Conservation (phyloP, 2,329 filamentous ascomycete species). For the Diaporthe citriasiana region DNA sequence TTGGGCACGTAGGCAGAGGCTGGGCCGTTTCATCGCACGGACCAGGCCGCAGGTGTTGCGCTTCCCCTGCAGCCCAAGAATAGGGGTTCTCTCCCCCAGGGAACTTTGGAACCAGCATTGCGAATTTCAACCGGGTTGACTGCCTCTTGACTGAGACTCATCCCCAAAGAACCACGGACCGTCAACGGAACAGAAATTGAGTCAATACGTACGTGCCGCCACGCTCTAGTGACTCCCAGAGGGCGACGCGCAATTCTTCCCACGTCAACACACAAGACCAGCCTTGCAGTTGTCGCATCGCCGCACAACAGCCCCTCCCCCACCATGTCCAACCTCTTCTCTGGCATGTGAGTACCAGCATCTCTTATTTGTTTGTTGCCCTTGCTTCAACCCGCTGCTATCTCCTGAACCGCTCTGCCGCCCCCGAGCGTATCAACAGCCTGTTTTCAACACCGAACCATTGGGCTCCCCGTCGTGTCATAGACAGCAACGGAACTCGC, state of each 20-base stretch:
- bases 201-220: slow-evolving; percentile 12
- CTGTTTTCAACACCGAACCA: background rate
- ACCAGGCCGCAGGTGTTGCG: slow-evolving; percentile 11
- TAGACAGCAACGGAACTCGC: slow-evolving; percentile 14
- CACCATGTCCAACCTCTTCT: slow-evolving; percentile 73
- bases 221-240: background rate
- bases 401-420: background rate
- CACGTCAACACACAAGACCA: slow-evolving; percentile 42
- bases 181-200: slow-evolving; percentile 11
- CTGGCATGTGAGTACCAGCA: slow-evolving; percentile 68
- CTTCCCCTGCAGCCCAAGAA: slow-evolving; percentile 37
- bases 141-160: slow-evolving; percentile 9
- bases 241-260: slow-evolving; percentile 21
- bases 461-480: background rate
- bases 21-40: slow-evolving; percentile 29
- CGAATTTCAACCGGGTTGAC: slow-evolving; percentile 26
- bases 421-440: background rate
- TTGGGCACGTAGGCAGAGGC: slow-evolving; percentile 3
- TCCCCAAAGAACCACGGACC: slow-evolving; percentile 27
- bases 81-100: slow-evolving; percentile 30
- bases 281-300: slow-evolving; percentile 24
- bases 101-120: slow-evolving; percentile 26
- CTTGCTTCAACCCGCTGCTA: slow-evolving; percentile 16
- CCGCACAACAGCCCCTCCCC: background rate
- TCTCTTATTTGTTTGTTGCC: slow-evolving; percentile 26